Evolutionary conservation across 306 rosid species (phyloP), one percentile per base, ranked within the genome.

Genomic region (Glycine soja): DNA sequence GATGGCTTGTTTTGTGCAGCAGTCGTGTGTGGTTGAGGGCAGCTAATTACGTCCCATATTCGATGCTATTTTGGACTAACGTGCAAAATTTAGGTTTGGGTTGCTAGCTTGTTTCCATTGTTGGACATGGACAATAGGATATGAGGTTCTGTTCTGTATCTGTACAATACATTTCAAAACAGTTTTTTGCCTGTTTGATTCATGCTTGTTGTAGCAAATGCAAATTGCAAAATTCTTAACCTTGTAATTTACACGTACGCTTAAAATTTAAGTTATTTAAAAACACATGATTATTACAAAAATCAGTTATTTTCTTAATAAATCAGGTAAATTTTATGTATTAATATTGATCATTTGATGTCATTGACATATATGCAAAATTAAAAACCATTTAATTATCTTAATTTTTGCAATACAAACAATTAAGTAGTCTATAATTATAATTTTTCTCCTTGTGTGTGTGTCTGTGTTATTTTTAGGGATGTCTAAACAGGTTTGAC

Each of bases 1-100:
- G 75, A 71, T 74, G 63, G 83, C 65, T 83, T 83, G 77, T 71
- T 77, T 74, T 40, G 70, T 59, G 30, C 30, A 24, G 30, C 30
- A 24, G 30, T 24, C 30, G 30, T 24, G 30, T 24, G 30, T 24
- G 30, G 30, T 24, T 24, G 30, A 24, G 30, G 30, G 30, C 30
- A 24, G 30, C 30, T 24, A 24, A 24, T 24, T 24, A 24, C 1
- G 30, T 24, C 30, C 54, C 66, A 61, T 62, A 59, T 53, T 24
- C 30, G 30, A 24, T 24, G 30, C 30, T 24, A 24, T 24, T 24
- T 19, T 24, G 2, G 30, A 24, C 30, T 24, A 24, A 24, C 30
- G 30, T 24, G 30, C 30, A 24, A 24, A 24, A 24, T 24, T 24
- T 24, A 24, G 30, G 30, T 24, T 24, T 24, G 69, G 70, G 52